Evolutionary conservation across 2,329 filamentous ascomycete genomes (phyloP).

Genomic region (Biscogniauxia marginata): DNA sequence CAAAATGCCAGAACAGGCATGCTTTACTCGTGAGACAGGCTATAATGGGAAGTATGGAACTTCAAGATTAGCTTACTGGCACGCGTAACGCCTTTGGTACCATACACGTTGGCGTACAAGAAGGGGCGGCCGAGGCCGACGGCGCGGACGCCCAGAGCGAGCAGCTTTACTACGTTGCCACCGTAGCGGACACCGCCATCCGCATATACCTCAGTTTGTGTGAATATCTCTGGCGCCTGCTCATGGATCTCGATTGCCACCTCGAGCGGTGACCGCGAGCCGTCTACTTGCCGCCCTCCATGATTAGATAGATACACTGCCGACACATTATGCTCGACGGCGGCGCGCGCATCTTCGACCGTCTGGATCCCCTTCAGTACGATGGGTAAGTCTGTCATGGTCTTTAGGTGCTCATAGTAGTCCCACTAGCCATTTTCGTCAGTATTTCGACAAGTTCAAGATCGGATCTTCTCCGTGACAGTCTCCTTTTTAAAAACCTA

Average conservation of each 20-base stretch:
- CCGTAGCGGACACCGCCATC: conserved; percentile 37
- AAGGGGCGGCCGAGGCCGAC: conserved; percentile 43
- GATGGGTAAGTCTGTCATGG: conserved; percentile 28
- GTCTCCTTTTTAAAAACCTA: background rate
- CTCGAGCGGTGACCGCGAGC: conserved; percentile 30
- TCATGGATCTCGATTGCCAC: conserved; percentile 30
- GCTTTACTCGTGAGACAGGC: no score
- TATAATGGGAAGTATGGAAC: no score
- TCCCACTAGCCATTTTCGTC: conserved; percentile 30
- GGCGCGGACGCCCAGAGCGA: conserved; percentile 34
- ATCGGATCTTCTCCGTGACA: background rate
- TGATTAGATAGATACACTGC: conserved; percentile 37
- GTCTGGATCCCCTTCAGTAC: conserved; percentile 36
- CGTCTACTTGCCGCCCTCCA: conserved; percentile 36
- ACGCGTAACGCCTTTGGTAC: conserved; percentile 41
- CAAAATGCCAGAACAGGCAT: no score
- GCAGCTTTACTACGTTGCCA: conserved; percentile 33
- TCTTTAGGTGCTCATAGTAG: conserved; percentile 18
- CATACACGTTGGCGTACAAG: conserved; percentile 52
- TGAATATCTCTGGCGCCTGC: conserved; percentile 30
- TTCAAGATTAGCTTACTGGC: no score
- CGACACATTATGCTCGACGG: conserved; percentile 26
- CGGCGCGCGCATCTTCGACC: conserved; percentile 31
- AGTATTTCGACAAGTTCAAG: no score
- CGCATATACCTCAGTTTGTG: conserved; percentile 31